Conservation (phyloP, 768 basidiomycete species). For the Mycena filopes region DNA sequence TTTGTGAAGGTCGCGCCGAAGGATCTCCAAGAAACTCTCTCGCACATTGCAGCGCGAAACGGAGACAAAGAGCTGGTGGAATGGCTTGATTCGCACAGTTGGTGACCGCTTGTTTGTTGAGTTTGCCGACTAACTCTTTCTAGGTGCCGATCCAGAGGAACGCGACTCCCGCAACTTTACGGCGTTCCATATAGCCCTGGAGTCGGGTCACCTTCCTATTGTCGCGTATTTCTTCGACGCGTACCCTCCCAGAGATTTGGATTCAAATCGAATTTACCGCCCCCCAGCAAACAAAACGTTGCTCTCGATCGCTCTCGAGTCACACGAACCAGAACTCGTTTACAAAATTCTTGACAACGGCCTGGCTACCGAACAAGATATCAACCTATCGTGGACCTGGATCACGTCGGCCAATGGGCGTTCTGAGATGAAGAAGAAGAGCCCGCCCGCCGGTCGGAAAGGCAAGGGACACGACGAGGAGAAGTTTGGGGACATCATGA, state of each 20-base stretch:
- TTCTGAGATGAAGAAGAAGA: constrained; percentile 37
- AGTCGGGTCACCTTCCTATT: constrained; percentile 61
- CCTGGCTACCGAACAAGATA: constrained; percentile 61
- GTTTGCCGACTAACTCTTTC: constrained; percentile 27
- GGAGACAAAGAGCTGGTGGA: constrained; percentile 68
- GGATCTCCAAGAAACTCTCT: constrained; percentile 73
- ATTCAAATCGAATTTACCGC: constrained; percentile 61
- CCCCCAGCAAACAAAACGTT: constrained; percentile 53
- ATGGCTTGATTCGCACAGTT: constrained; percentile 82
- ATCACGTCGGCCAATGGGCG: constrained; percentile 51
- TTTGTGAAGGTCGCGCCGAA: constrained; percentile 57
- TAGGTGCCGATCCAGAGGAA: constrained; percentile 82
- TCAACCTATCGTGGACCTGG: constrained; percentile 61
- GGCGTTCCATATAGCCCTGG: constrained; percentile 74
- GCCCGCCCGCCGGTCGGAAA: constrained; percentile 27
- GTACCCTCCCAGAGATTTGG: constrained; percentile 65
- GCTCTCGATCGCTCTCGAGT: constrained; percentile 67
- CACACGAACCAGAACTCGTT: constrained; percentile 70
- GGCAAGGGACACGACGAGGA: constrained; percentile 39
- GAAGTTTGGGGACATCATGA: constrained; percentile 61
- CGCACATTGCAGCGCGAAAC: constrained; percentile 70
- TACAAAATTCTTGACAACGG: constrained; percentile 70
- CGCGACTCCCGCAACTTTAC: constrained; percentile 67
- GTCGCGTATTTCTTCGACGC: constrained; percentile 70
- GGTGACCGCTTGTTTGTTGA: constrained; percentile 42